phyloP scores from a whole-genome alignment of 768 basidiomycete genomes.

The Kockovaella imperatae region DNA sequence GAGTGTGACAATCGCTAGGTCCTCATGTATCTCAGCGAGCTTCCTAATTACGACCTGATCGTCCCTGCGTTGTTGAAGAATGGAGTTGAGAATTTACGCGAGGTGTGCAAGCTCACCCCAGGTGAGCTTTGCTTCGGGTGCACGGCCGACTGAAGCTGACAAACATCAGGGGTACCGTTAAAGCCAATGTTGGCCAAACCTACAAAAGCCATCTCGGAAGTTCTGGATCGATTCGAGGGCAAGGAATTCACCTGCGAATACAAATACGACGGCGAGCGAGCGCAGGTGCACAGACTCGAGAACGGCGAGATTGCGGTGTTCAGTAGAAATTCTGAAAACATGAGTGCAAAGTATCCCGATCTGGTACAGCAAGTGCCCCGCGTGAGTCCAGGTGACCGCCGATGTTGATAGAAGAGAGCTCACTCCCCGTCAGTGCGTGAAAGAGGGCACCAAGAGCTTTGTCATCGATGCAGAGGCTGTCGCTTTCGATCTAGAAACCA shows the following conservation, averaged over 20 bases:
- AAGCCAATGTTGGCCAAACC: constrained; percentile 99
- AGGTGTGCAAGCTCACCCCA: constrained; percentile 81
- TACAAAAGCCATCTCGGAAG: constrained; percentile 96
- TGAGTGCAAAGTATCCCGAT: constrained; percentile 99
- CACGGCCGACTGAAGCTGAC: constrained; percentile 4
- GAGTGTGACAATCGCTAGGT: background rate
- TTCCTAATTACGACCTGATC: constrained; percentile 85
- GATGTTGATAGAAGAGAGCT: background rate
- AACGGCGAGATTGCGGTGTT: constrained; percentile 84
- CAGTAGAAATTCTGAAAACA: constrained; percentile 95
- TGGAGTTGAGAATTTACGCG: constrained; percentile 63
- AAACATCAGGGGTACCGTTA: constrained; percentile 61
- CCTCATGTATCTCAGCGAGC: constrained; percentile 54
- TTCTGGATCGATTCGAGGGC: constrained; percentile 90
- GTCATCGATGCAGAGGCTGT: constrained; percentile 96
- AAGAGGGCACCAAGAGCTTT: constrained; percentile 73
- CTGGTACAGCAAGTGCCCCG: constrained; percentile 85
- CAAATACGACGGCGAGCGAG: constrained; percentile 98
- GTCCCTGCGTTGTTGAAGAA: constrained; percentile 77
- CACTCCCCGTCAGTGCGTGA: constrained; percentile 60
- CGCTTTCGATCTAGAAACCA: constrained; percentile 76
- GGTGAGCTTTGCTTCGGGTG: constrained; percentile 47
- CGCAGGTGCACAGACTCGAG: constrained; percentile 78
- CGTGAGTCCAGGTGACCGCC: constrained; percentile 47
- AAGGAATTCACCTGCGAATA: constrained; percentile 98